Base-by-base conservation (phyloP, 1,139 yeast species). In the Blastobotrys raffinosifermentans region DNA sequence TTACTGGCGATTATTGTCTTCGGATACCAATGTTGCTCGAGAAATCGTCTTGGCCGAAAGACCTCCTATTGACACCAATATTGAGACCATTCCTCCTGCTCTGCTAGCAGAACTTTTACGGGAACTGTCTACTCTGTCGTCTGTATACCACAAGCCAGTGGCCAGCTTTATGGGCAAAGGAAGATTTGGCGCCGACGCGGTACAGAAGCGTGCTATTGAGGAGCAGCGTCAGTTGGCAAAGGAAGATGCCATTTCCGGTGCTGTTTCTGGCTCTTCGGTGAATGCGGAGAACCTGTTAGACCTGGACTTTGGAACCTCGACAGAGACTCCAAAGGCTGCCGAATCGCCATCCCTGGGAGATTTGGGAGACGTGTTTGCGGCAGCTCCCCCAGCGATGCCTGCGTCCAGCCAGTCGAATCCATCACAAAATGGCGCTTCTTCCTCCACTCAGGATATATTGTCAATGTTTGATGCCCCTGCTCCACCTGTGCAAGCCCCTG, bases 1-100 rank as follows among this genome's bases (percentile, higher is more conserved):
- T 37, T 91, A 87, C 63, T 91, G 97, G 97, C 77, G 98, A 57
- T 68, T 93, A 41, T 68, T 91, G 41, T 85, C 96, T 0, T 66
- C 81, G 19, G 78, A 75, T 39, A 60, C 73, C 5, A 53, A 60
- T 3, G 57, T 61, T 11, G 67, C 72, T 19, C 69, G 72, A 50
- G 68, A 72, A 38, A 70, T 83, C 32, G 66, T 81, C 19, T 61
- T 80, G 41, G 68, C 78, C 8, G 75, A 74, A 44, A 64, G 82
- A 40, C 94, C 95, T 5, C 75, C 78, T 7, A 75, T 89, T 40
- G 73, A 76, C 30, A 72, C 85, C 3, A 80, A 89, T 0, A 76
- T 89, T 32, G 80, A 86, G 34, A 61, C 69, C 14, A 80, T 87
- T 53, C 77, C 85, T 33, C 81, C 87, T 0, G 70, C 68, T 10